Evolutionary conservation across 1,139 yeast genomes (phyloP).

Genomic region (Yamadazyma trypodendri): DNA sequence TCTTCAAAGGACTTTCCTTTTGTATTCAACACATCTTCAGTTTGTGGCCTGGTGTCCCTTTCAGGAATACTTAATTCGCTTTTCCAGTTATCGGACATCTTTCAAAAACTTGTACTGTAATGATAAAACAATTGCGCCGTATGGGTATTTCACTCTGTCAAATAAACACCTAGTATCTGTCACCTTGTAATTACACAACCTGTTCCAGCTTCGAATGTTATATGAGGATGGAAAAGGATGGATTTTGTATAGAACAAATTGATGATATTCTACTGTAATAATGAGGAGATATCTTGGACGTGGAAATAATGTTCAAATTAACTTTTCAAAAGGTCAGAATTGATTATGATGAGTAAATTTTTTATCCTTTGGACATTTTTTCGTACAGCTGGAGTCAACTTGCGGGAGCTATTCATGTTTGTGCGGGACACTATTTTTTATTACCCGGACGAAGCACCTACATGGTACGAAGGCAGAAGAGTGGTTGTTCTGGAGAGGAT

Average conservation of each 20-base stretch:
- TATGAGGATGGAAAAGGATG: neutral
- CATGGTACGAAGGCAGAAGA: too few species aligned
- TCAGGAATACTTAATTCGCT: conserved; percentile 68
- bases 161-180: neutral
- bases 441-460: neutral
- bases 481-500: too few species aligned
- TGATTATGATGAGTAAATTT: neutral
- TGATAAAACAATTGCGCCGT: neutral
- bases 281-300: neutral
- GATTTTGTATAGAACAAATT: neutral
- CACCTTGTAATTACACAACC: neutral
- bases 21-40: conserved; percentile 92
- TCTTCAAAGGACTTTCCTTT: conserved; percentile 93
- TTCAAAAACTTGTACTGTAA: neutral
- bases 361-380: conserved; percentile 2
- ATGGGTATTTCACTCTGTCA: too few species aligned
- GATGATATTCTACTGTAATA: too few species aligned
- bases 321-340: neutral
- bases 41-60: conserved; percentile 89
- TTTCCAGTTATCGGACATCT: conserved; percentile 55
- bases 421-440: too few species aligned
- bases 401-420: too few species aligned
- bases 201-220: too few species aligned
- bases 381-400: neutral
- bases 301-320: neutral